Percentiles rank a stretch among this genome's conserved stretches.
These are phyloP conservation scores for Triticum monococcum DNA, from an alignment of 176 grass and related monocot species.

Conservation along the genomic window DNA sequence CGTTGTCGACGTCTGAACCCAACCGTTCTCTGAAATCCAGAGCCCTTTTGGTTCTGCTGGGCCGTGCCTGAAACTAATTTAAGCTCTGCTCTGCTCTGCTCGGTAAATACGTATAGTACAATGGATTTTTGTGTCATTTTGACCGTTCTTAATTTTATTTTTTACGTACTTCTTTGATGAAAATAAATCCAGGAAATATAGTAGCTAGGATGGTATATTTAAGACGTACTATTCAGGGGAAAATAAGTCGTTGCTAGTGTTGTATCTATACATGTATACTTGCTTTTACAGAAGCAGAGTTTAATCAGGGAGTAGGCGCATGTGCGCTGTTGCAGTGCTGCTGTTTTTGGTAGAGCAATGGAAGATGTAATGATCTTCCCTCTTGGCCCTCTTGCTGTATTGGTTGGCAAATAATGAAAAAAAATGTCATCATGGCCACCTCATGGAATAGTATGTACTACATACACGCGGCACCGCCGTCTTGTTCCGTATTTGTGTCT, in stretches of 20 bases:
- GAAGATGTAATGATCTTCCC: background rate
- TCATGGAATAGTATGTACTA: background rate
- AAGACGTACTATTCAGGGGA: background rate
- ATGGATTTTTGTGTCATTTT: background rate
- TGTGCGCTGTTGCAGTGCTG: background rate
- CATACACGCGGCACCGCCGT: too few species aligned
- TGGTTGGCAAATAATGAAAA: background rate
- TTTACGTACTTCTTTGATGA: background rate
- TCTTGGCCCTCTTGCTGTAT: background rate
- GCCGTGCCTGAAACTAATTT: background rate
- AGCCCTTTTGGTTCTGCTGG: background rate
- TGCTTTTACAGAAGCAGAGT: background rate
- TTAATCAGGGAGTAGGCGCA: background rate
- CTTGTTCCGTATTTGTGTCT: too few species aligned
- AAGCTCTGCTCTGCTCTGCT: background rate
- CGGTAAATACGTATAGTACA: background rate
- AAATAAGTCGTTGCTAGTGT: background rate
- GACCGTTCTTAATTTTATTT: background rate
- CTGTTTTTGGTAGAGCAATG: background rate
- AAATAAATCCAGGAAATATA: background rate
- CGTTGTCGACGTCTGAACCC: constrained; percentile 55
- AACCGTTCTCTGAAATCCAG: background rate
- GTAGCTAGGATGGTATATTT: background rate
- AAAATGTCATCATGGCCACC: background rate
- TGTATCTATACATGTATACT: background rate